phyloP scores from a whole-genome alignment of 768 basidiomycete species.

The Suillus hirtellus region DNA sequence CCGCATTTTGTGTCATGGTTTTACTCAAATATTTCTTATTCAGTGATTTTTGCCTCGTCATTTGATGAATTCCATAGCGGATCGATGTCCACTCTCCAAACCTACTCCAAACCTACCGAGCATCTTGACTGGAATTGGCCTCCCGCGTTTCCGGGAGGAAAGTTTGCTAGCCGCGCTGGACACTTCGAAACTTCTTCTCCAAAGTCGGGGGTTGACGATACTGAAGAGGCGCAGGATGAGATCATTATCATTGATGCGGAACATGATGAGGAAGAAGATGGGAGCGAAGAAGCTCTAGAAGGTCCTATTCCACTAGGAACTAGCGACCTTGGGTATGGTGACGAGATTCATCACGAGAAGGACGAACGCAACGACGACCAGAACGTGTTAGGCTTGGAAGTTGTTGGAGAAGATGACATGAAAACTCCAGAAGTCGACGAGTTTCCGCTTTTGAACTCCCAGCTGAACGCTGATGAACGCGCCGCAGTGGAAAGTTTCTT shows the following conservation, averaged over 20 bases:
- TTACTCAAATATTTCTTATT: not conserved
- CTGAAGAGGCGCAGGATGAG: constrained; percentile 20
- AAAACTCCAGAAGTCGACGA: not conserved
- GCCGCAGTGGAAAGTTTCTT: constrained; percentile 8
- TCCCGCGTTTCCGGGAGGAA: constrained; percentile 32
- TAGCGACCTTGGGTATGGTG: constrained; percentile 25
- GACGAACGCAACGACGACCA: constrained; percentile 16
- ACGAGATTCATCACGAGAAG: not conserved
- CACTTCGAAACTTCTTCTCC: constrained; percentile 16
- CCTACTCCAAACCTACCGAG: constrained; percentile 13
- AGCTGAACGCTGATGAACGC: not conserved
- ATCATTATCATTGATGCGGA: constrained; percentile 21
- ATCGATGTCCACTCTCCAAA: not conserved
- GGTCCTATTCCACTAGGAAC: constrained; percentile 29
- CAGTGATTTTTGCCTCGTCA: not conserved
- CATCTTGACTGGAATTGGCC: constrained; percentile 39
- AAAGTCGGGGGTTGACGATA: constrained; percentile 12
- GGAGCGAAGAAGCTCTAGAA: not conserved
- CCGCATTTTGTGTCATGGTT: not conserved
- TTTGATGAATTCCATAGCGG: not conserved
- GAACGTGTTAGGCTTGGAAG: constrained; percentile 18
- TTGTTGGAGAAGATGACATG: constrained; percentile 31
- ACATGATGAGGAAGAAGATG: constrained; percentile 4
- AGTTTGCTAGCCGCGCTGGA: constrained; percentile 20
- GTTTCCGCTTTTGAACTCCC: not conserved